phyloP scores from a whole-genome alignment of 805 yeast species.

The Candida takata region DNA sequence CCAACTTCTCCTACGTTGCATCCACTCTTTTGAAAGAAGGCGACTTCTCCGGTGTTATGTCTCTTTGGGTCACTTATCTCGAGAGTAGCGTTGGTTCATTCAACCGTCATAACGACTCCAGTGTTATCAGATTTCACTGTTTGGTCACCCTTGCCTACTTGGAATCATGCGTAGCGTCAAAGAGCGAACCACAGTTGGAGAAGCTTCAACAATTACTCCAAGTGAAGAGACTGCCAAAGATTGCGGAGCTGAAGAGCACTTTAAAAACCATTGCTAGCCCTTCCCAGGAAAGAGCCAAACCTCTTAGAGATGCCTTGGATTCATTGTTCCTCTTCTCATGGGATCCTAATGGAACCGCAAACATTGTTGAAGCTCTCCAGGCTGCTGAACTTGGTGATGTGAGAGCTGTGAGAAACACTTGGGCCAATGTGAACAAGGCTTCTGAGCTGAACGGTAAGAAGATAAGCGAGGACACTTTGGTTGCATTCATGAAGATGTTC shows the following conservation, averaged over 20 bases:
- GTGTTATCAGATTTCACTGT: not conserved
- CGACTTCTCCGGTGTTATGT: slow-evolving; percentile 9
- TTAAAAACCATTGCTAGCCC: slow-evolving; percentile 4
- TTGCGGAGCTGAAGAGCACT: not conserved
- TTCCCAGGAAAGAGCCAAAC: slow-evolving; percentile 5
- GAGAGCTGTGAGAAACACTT: slow-evolving; percentile 10
- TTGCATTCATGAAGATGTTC: slow-evolving; percentile 40
- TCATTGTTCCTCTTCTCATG: slow-evolving; percentile 8
- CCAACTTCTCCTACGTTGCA: slow-evolving; percentile 11
- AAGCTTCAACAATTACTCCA: slow-evolving; percentile 13
- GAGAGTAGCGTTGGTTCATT: slow-evolving; percentile 12
- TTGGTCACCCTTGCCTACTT: slow-evolving; percentile 15
- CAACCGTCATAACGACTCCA: not conserved
- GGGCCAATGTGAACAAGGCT: slow-evolving; percentile 16
- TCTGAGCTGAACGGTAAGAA: slow-evolving; percentile 25
- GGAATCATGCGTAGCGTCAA: slow-evolving; percentile 6
- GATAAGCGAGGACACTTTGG: slow-evolving; percentile 35
- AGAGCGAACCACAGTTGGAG: slow-evolving; percentile 6
- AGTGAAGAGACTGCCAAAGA: slow-evolving; percentile 6
- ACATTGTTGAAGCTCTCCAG: slow-evolving; percentile 12
- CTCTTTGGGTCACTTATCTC: slow-evolving; percentile 19
- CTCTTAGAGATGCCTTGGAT: slow-evolving; percentile 6
- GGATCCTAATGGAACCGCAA: slow-evolving; percentile 18
- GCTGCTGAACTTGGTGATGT: slow-evolving; percentile 15
- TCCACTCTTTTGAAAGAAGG: slow-evolving; percentile 11